Evolutionary conservation across 306 rosid genomes (phyloP).

Genomic region (Vigna angularis): DNA sequence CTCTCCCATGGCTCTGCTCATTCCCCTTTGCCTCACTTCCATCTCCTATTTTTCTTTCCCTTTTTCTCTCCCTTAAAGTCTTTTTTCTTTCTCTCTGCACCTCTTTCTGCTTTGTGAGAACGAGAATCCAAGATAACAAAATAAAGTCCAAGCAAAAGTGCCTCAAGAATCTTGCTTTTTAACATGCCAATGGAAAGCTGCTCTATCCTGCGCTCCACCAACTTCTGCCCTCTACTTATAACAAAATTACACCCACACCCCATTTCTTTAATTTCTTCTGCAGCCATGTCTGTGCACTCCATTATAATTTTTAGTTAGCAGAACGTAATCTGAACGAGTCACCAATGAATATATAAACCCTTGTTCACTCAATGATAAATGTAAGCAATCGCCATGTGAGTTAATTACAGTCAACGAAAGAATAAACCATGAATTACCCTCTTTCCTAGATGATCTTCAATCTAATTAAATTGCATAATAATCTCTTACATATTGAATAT

Average conservation of each 20-base stretch:
- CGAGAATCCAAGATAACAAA: slow-evolving; percentile 66
- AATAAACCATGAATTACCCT: no score
- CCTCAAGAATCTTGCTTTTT: slow-evolving; percentile 58
- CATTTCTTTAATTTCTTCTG: neutral
- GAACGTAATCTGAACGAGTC: slow-evolving; percentile 12
- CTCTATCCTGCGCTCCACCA: slow-evolving; percentile 21
- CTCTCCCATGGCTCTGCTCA: slow-evolving; percentile 46
- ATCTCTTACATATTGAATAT: no score
- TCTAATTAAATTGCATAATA: no score
- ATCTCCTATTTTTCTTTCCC: slow-evolving; percentile 28
- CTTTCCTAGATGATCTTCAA: no score
- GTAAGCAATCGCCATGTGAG: neutral
- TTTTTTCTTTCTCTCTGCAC: slow-evolving; percentile 32
- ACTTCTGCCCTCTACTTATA: slow-evolving; percentile 42
- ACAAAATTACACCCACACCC: slow-evolving; percentile 34
- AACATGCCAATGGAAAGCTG: slow-evolving; percentile 37
- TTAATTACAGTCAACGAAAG: neutral
- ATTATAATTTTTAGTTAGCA: neutral
- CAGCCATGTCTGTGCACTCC: neutral
- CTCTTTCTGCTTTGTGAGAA: slow-evolving; percentile 42
- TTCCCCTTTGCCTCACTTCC: slow-evolving; percentile 57
- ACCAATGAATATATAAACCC: neutral
- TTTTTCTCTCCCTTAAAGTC: slow-evolving; percentile 38
- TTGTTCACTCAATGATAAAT: slow-evolving; percentile 18
- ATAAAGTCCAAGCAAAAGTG: slow-evolving; percentile 64